Evolutionary conservation across 345 rosid species (phyloP).

Genomic region (Syzygium oleosum): DNA sequence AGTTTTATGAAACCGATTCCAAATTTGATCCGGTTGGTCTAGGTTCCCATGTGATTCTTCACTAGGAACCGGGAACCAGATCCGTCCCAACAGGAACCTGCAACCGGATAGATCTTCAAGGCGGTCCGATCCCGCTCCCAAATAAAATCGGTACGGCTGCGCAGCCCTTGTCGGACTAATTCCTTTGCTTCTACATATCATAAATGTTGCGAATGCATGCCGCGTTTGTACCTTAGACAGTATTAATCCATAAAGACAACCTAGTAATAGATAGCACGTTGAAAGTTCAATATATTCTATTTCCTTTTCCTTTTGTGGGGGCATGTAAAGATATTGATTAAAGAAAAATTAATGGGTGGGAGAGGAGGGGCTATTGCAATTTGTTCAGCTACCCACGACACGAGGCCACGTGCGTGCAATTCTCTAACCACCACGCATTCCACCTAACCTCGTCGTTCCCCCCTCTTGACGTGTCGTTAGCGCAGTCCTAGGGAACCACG

Average conservation of each 20-base stretch:
- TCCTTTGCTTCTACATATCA: too few relatives aligned
- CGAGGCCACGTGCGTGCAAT: conserved; percentile 1
- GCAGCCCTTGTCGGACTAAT: too few relatives aligned
- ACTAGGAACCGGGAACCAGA: too few relatives aligned
- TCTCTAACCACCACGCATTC: conserved; percentile 8
- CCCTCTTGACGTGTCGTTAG: not conserved
- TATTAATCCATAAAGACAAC: not conserved
- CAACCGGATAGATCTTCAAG: too few relatives aligned
- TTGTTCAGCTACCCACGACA: conserved; percentile 6
- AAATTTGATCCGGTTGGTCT: too few relatives aligned
- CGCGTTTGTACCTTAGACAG: not conserved
- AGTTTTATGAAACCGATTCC: too few relatives aligned
- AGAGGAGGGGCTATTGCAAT: not conserved
- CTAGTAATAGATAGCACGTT: not conserved
- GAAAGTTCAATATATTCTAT: not conserved
- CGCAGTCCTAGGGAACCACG: not conserved
- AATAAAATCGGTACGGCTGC: too few relatives aligned
- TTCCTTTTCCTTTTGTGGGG: not conserved
- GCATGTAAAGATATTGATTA: not conserved
- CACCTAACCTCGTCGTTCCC: conserved; percentile 4
- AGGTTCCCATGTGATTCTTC: too few relatives aligned
- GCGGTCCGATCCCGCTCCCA: too few relatives aligned
- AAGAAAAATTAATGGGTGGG: not conserved
- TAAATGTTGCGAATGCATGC: not conserved
- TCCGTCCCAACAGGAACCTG: too few relatives aligned